Evolutionary conservation across 495 filamentous ascomycete species (phyloP), one percentile per base, ranked within the genome.

Genomic region (Massariosphaeria phaeospora): DNA sequence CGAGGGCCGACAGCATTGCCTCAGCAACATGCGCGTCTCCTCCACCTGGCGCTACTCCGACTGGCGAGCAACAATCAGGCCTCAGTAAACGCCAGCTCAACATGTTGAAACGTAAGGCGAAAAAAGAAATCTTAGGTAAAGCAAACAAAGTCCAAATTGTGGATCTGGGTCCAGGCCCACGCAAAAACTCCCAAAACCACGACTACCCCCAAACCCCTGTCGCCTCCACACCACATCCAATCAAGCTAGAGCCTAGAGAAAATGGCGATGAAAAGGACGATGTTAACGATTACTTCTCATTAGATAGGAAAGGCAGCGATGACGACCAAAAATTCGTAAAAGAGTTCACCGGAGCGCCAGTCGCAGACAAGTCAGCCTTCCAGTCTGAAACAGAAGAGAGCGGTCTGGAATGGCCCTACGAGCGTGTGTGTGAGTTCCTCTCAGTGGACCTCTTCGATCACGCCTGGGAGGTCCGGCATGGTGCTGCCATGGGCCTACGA

Each of bases 391-490:
- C 84, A 5, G 81, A 84, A 61, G 77, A 87, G 48, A 82, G 90
- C 51, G 88, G 89, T 17, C 74, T 79, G n/a, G 87, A 89, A 65
- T 98, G 93, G 93, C 93, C 93, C 3, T 93, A 83, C 64, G 91
- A 96, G 60, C 83, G 86, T 43, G 83, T 97, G 48, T 97, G 90
- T 69, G 93, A 97, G 59, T 86, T 96, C 61, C 78, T 98, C 42
- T 89, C 82, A 58, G 76, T 96, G 39, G 93, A 98, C 67, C 75
- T 98, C 12, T 96, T 98, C 60, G 91, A 98, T 73, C 76, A 83
- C 2, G 82, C 88, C 61, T 98, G 93, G 93, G 93, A 98, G 70
- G 87, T 90, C 29, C 84, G 93, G n/a, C 93, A 98, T 71, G 93
- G 93, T 54, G 91, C 93, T 38, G 90, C 93, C 18, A 91, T 98